Evolutionary conservation across 1,139 yeast species (phyloP), one percentile per base, ranked within the genome.

Genomic region (Insectozyma bohioensis): DNA sequence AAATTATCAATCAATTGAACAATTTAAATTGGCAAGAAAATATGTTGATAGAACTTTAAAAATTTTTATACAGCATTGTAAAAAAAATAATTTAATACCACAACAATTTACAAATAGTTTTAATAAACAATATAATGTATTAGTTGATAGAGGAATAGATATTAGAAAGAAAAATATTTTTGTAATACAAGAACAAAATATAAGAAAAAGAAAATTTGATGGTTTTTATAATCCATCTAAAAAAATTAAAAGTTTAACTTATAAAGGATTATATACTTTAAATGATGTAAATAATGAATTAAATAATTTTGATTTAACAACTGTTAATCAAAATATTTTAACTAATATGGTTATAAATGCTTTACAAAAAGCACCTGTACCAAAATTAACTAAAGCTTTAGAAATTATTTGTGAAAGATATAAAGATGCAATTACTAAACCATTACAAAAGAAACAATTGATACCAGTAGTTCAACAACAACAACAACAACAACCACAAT

Each of bases 351-450:
- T 83, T 13, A 63, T 78, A 37, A 74, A 77, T 26, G 88, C 84
- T 2, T 67, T 83, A 48, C 66, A 67, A 31, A 71, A 71, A 24
- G 77, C 78, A 0, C 74, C 76, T 34, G 63, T 71, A 0, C 64
- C 65, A 7, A 73, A 69, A 40, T 64, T 92, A 28, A 64, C 77
- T n/a, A 76, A 78, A 40, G 94, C 86, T 1, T 62, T 87, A 39
- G 76, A 78, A 12, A 78, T 86, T 32, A 75, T 86, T 4, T 67
- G 78, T 22, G 75, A 81, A 10, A 68, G 97, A 38, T 79, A 80
- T 41, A 46, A 46, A 17, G 48, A 56, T 40, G 67, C 61, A 2
- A 34, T 61, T 2, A 19, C 28, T 16, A 27, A 27, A n/a, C 24
- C 28, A 23, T 12, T 26, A 17, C 16, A 12, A 14, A 19, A 27